A percentile compares a stretch with the other conserved stretches of the same genome.
Conservation (phyloP, 139 green algal genomes). For the Marvania coccoides region DNA sequence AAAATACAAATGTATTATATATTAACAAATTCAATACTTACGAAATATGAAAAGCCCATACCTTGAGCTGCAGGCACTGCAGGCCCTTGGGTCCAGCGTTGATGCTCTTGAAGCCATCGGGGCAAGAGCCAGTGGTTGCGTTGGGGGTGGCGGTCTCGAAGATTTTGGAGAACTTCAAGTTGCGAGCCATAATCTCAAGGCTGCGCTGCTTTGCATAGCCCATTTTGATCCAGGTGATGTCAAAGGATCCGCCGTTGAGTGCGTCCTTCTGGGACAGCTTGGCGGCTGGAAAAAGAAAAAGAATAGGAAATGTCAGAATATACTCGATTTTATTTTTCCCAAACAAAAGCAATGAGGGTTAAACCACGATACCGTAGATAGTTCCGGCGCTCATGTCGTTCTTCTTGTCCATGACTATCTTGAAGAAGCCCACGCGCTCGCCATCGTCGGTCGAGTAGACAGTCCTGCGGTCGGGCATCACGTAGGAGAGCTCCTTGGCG, state of each 20-base stretch:
- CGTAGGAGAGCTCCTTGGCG: slow-evolving; percentile 19
- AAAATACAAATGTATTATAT: not conserved
- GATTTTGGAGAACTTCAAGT: slow-evolving; percentile 33
- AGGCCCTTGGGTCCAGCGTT: slow-evolving; percentile 3
- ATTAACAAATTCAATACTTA: not conserved
- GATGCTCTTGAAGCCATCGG: slow-evolving; percentile 27
- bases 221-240: slow-evolving; percentile 20
- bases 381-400: slow-evolving; percentile 18
- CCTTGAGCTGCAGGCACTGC: slow-evolving; percentile 44
- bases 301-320: not conserved
- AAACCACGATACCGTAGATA: not conserved
- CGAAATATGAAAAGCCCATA: too few relatives aligned
- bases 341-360: not conserved
- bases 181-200: not conserved
- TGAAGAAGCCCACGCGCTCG: slow-evolving; percentile 19
- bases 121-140: slow-evolving; percentile 18
- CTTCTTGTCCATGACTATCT: slow-evolving; percentile 2
- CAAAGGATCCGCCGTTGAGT: slow-evolving; percentile 10
- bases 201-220: slow-evolving; percentile 14
- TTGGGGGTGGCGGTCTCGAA: slow-evolving; percentile 23
- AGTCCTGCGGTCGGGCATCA: slow-evolving; percentile 37
- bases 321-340: not conserved
- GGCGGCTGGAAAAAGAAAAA: not conserved
- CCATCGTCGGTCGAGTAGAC: slow-evolving; percentile 42
- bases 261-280: slow-evolving; percentile 3